Percentiles rank a stretch among this genome's conserved stretches.
phyloP scores from a whole-genome alignment of 2,329 filamentous ascomycete species.

The Lojkania enalia region DNA sequence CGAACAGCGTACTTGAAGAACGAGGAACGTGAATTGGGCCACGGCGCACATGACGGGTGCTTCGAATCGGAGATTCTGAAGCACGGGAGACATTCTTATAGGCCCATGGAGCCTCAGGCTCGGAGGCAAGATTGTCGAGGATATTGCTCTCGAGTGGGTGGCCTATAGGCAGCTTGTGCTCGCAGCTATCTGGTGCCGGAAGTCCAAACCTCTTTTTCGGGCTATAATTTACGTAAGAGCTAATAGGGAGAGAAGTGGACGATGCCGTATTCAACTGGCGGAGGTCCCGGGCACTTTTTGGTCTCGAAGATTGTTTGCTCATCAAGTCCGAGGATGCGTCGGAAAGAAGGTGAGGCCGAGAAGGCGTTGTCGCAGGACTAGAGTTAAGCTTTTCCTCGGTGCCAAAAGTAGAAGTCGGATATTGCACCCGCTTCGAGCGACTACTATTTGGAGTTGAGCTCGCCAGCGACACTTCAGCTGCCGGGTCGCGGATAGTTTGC shows the following conservation, averaged over 20 bases:
- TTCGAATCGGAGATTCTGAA: neutral
- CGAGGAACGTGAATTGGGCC: conserved; percentile 12
- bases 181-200: neutral
- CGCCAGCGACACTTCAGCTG: conserved; percentile 18
- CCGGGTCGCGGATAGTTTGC: neutral
- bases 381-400: neutral
- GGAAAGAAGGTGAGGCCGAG: neutral
- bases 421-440: conserved; percentile 17
- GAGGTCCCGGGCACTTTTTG: conserved; percentile 41
- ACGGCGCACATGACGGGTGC: neutral
- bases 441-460: conserved; percentile 19
- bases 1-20: conserved; percentile 19
- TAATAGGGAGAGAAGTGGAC: neutral
- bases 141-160: conserved; percentile 11
- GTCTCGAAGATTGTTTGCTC: conserved; percentile 11
- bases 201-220: neutral
- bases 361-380: conserved; percentile 5
- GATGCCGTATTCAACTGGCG: conserved; percentile 13
- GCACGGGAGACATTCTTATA: neutral
- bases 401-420: conserved; percentile 17
- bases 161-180: neutral
- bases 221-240: neutral
- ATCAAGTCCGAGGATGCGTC: neutral
- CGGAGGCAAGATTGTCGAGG: conserved; percentile 9
- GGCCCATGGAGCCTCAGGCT: conserved; percentile 13